Base-by-base conservation (phyloP, 169 alveolate species). In the Theileria parva region DNA sequence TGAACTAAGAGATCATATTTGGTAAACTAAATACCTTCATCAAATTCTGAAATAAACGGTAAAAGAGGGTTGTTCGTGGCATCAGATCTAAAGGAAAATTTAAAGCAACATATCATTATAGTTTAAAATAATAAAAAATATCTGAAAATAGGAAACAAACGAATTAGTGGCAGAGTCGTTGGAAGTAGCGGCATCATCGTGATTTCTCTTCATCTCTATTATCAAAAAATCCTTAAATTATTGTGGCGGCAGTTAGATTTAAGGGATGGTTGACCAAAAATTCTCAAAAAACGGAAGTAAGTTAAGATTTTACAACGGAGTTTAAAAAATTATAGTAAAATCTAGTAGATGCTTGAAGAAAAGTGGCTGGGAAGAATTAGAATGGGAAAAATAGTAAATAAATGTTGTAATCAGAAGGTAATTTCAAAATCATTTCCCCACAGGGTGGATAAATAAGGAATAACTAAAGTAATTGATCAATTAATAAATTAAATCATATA, bases 1-100 rank as follows among this genome's bases (percentile, higher is more conserved):
- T 93, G 96, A 61, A 93, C 95, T 91, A 70, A 73, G 13, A 2
- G 70, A 27, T 55, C 6, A 61, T 13, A 34, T 19, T 12, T 8
- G 1, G 60, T 25, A 5, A 5, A 11, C 9, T 4, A 44, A 50
- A 23, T n/a, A 85, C 91, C 91, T 70, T 37, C 91, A 39, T 85
- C 91, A 68, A 85, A 85, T n/a, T 85, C 91, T 48, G 67, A 39
- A 9, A 85, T 71, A 51, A 65, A 51, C 1, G 77, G 84, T 21
- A 78, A n/a, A n/a, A 85, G 72, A 5, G 85, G 83, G 63, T 85
- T 75, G 6, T 77, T 78, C 13, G 71, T 84, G 0, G 60, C 79
- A 0, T 63, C 71, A n/a, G 50, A 32, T 39, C 71, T 63, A 21
- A 63, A 25, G 9, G 34, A 28, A 27, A n/a, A 15, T 8, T 66